Evolutionary conservation across 2,329 filamentous ascomycete species (phyloP), one percentile per base, ranked within the genome.

Genomic region (Cladophialophora yegresii): DNA sequence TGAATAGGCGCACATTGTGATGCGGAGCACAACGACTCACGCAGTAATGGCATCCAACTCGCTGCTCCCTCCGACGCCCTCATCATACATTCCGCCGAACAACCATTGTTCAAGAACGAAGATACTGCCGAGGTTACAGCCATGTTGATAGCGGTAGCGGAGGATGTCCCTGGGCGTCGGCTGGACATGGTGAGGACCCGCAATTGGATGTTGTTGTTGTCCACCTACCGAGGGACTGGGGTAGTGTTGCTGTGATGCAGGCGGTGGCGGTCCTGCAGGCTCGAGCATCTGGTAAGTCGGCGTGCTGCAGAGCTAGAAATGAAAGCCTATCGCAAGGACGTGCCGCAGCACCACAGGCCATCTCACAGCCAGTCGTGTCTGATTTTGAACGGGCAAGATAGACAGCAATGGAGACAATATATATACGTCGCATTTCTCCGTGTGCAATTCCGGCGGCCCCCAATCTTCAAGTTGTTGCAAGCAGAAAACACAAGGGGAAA

Each of bases 91-190:
- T 61, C 76, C 80, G 1, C 75, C 74, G 49, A 78, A 80, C 3
- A 87, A 77, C 84, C 84, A 87, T 72, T 81, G 79, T 71, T 87
- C 85, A 4, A 86, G 79, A n/a, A 86, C 80, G 72, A 85, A 87
- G 53, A 86, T 78, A 9, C 82, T 81, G 47, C 85, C 85, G 2
- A 87, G 76, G 64, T 87, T 87, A 0, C 80, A 80, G 7, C 84
- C 85, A 71, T 86, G 83, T 63, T 87, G 84, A 68, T 85, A 86
- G 49, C 85, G 81, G 70, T 86, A 87, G 57, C 83, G 78, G 30
- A 82, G 68, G 71, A 76, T 58, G 71, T 72, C 67, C 32, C 43
- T 55, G 6, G 62, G 33, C 16, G 62, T 59, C 13, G 65, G 65
- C 22, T 43, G 62, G n/a, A 40, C 32, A 9, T 16, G 26, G 22